These are phyloP conservation scores for Neoboletus brunneissimus DNA, from an alignment of 768 basidiomycete genomes.

Conservation along the genomic window DNA sequence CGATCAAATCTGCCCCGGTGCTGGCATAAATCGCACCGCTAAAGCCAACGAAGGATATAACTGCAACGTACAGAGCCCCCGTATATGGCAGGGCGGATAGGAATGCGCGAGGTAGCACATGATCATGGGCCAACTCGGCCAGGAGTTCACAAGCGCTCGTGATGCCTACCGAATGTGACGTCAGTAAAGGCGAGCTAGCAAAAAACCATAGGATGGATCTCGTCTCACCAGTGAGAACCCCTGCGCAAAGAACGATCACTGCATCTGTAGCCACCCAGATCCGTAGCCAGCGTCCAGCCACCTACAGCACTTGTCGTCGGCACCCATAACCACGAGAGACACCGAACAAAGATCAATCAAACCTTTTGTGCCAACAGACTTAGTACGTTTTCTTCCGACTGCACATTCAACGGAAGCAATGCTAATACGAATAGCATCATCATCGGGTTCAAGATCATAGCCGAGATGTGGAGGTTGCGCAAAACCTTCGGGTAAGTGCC, in stretches of 20 bases:
- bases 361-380: conserved; percentile 61
- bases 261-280: conserved; percentile 65
- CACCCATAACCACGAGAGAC: neutral
- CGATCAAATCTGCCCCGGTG: conserved; percentile 47
- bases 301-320: conserved; percentile 32
- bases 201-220: neutral
- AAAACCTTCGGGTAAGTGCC: conserved; percentile 57
- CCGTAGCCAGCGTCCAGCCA: conserved; percentile 59
- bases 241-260: conserved; percentile 68
- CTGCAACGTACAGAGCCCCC: conserved; percentile 49
- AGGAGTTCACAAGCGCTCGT: conserved; percentile 58
- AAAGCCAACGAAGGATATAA: conserved; percentile 49
- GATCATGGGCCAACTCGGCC: conserved; percentile 55
- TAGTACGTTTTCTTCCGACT: conserved; percentile 58
- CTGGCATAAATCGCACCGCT: conserved; percentile 55
- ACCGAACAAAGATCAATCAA: neutral
- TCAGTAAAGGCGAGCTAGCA: neutral
- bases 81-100: conserved; percentile 47
- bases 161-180: conserved; percentile 39
- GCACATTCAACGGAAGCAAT: conserved; percentile 49
- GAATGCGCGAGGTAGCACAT: conserved; percentile 56
- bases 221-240: conserved; percentile 59
- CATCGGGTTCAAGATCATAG: conserved; percentile 51
- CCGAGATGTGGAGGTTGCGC: conserved; percentile 61
- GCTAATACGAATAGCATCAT: conserved; percentile 62